Percentiles rank a stretch among this genome's conserved stretches.
phyloP scores from a whole-genome alignment of 2,329 filamentous ascomycete species.

The Anthostomella pinea region DNA sequence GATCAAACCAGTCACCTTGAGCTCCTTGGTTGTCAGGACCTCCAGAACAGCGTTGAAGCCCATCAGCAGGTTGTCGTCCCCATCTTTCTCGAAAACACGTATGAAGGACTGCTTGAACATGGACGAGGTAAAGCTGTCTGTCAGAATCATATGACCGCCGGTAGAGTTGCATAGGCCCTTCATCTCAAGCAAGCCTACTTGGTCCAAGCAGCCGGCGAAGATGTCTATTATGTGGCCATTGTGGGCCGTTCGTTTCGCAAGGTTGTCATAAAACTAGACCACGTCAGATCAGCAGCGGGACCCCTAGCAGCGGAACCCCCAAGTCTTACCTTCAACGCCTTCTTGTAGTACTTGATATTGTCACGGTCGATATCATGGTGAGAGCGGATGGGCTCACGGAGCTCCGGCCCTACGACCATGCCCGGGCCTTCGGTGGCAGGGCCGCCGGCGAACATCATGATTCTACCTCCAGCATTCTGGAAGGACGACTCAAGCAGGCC shows the following conservation, averaged over 20 bases:
- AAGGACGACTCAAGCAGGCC: slow-evolving; percentile 92
- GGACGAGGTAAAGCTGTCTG: slow-evolving; percentile 96
- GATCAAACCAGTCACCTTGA: slow-evolving; percentile 96
- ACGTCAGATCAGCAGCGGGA: slow-evolving; percentile 24
- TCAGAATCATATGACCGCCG: slow-evolving; percentile 96
- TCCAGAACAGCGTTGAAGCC: slow-evolving; percentile 96
- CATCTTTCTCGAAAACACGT: slow-evolving; percentile 95
- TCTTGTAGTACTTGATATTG: slow-evolving; percentile 99
- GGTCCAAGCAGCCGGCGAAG: slow-evolving; percentile 94
- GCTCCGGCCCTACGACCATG: slow-evolving; percentile 92
- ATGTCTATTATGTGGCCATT: slow-evolving; percentile 98
- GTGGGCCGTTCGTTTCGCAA: slow-evolving; percentile 91
- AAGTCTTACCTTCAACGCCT: slow-evolving; percentile 77
- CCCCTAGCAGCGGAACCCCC: slow-evolving; percentile 1
- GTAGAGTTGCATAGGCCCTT: slow-evolving; percentile 95
- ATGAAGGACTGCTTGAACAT: slow-evolving; percentile 99
- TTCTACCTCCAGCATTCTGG: slow-evolving; percentile 88
- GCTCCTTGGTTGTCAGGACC: slow-evolving; percentile 93
- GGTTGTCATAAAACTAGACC: slow-evolving; percentile 80
- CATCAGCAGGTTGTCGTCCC: slow-evolving; percentile 91
- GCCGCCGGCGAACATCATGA: slow-evolving; percentile 96
- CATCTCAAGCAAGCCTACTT: slow-evolving; percentile 97
- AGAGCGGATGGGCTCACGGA: slow-evolving; percentile 93
- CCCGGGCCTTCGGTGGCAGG: slow-evolving; percentile 94
- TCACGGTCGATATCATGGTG: slow-evolving; percentile 99